Evolutionary conservation across 371 early-diverging fungal species (phyloP), one percentile per base, ranked within the genome.

Genomic region (Mortierella sp.): DNA sequence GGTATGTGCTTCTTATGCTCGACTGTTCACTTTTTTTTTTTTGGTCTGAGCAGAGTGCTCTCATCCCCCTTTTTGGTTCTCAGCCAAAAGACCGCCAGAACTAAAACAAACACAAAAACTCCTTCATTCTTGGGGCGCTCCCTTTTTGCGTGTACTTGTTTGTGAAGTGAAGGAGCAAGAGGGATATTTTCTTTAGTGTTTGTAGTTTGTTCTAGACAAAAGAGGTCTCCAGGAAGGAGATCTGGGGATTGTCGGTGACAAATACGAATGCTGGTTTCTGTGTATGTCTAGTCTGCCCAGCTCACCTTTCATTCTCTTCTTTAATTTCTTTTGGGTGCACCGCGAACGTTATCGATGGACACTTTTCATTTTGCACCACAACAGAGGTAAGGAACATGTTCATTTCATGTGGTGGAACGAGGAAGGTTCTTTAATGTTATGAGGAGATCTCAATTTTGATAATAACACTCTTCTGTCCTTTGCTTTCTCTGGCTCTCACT

Each of bases 1-100:
- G 79, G 79, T 79, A 79, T 60, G 79, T 79, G 78, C 58, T 65
- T 47, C 65, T 65, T 21, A 24, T 68, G 42, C 24, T 42, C 68
- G 68, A 24, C 68, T 38, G 68, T 38, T 42, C 68, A 42, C 38
- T 38, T 68, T 68, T 65, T 54, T 38, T 68, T 68, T 68, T 65
- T 68, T 68, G 68, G 68, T 68, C 68, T 68, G 68, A 68, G 68
- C 68, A 68, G 68, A 68, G 24, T 68, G 68, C 68, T 68, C 68
- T 42, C 68, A 38, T 68, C 42, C 42, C 24, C 24, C 44, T 42
- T 38, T 63, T 68, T 42, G 68, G 42, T 68, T 68, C 68, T 42
- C 68, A 68, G 68, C 68, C 44, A 68, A 68, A 68, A 68, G 68
- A 42, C 68, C 38, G 68, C 44, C 42, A 68, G 38, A 65, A 34